Conservation (phyloP, 2,329 filamentous ascomycete species). For the Capronia americana region DNA sequence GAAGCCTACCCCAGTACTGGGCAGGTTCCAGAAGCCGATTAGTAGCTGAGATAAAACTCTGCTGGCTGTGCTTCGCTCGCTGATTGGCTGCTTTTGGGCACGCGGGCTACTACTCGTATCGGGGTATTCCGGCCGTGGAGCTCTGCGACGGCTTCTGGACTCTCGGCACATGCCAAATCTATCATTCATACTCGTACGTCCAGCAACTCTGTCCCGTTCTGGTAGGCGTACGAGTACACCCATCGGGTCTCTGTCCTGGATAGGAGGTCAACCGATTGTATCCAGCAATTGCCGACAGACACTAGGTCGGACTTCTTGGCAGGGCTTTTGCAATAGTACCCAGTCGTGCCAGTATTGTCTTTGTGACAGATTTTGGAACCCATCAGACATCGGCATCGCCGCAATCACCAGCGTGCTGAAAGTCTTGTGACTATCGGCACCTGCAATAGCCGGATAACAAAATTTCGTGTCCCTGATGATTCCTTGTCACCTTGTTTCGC, state of each 20-base stretch:
- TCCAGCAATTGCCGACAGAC: conserved; percentile 3
- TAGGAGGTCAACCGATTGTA: neutral
- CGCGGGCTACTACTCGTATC: conserved; percentile 2
- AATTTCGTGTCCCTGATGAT: neutral
- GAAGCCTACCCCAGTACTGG: neutral
- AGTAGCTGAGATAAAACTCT: conserved; percentile 27
- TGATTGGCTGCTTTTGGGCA: conserved; percentile 15
- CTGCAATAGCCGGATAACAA: neutral
- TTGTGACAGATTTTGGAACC: neutral
- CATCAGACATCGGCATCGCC: neutral
- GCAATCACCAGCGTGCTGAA: neutral
- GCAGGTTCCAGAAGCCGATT: conserved; percentile 20
- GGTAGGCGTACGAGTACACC: conserved; percentile 14
- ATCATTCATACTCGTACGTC: conserved; percentile 5
- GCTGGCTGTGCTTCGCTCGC: conserved; percentile 5
- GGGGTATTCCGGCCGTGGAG: neutral
- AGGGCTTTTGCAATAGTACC: neutral
- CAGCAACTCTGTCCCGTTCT: neutral
- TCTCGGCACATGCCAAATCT: neutral
- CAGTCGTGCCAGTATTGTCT: too few species aligned
- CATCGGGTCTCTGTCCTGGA: neutral
- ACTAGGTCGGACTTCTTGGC: neutral
- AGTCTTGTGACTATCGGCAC: neutral
- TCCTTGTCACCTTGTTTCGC: neutral
- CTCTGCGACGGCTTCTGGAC: neutral